Conservation (phyloP, 2,329 filamentous ascomycete genomes). For the Intubia oerlemansii region DNA sequence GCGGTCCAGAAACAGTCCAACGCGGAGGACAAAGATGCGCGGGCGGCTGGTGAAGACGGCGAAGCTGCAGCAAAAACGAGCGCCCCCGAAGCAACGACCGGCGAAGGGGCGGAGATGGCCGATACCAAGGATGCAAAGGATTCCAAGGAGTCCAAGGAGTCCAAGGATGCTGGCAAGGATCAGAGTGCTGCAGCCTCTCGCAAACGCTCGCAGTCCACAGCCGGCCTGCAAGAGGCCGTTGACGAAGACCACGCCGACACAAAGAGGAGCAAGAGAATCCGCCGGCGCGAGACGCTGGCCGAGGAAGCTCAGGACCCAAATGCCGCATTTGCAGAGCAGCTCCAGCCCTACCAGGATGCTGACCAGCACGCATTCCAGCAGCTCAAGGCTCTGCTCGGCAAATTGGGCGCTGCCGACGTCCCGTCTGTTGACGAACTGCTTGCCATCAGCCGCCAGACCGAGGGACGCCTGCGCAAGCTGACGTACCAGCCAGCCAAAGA, state of each 20-base stretch:
- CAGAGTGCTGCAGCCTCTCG: constrained; percentile 20
- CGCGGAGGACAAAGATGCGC: constrained; percentile 1
- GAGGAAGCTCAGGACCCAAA: constrained; percentile 32
- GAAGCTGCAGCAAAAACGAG: too few species aligned
- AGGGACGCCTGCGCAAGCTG: constrained; percentile 27
- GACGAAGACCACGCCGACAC: constrained; percentile 34
- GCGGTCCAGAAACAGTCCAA: constrained; percentile 1
- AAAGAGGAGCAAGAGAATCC: constrained; percentile 44
- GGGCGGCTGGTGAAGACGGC: background rate
- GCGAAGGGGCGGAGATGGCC: too few species aligned
- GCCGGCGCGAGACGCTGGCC: constrained; percentile 33
- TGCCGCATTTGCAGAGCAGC: constrained; percentile 28
- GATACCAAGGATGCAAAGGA: too few species aligned
- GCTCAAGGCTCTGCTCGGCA: constrained; percentile 31
- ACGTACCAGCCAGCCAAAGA: constrained; percentile 25
- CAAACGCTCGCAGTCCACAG: constrained; percentile 38
- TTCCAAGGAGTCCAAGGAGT: too few species aligned
- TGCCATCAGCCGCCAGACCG: constrained; percentile 24
- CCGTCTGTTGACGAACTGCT: constrained; percentile 18
- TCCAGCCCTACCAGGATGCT: constrained; percentile 33
- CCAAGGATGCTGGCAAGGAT: constrained; percentile 11
- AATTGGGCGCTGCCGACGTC: constrained; percentile 26
- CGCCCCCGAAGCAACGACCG: too few species aligned
- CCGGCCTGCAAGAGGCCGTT: constrained; percentile 29
- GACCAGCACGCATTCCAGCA: constrained; percentile 34